Conservation (phyloP, 495 filamentous ascomycete species). For the Schizothecium vesticola region DNA sequence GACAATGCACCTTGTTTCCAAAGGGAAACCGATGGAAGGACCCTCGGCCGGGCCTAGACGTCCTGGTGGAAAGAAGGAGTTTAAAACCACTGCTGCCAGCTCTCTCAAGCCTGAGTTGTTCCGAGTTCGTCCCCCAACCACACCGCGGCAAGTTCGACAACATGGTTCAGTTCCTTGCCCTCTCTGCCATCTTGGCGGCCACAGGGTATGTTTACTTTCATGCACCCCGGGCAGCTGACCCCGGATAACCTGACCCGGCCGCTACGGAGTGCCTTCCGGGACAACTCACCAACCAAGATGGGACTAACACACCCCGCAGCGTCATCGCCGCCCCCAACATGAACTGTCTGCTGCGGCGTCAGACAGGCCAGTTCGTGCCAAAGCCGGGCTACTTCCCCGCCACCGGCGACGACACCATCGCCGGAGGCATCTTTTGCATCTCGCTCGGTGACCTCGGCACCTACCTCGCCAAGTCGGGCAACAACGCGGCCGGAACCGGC, state of each 20-base stretch:
- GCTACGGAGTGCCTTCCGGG: background rate
- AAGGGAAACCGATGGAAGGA: background rate
- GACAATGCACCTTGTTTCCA: background rate
- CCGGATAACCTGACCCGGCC: background rate
- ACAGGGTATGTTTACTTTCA: background rate
- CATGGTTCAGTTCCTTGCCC: background rate
- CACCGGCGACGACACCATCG: conserved; percentile 23
- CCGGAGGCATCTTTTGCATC: conserved; percentile 24
- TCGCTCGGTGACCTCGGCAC: conserved; percentile 8
- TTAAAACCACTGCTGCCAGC: background rate
- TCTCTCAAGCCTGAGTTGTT: background rate
- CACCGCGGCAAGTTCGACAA: background rate
- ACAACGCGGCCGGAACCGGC: conserved; percentile 13
- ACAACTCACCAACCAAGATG: background rate
- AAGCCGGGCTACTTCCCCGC: conserved; percentile 14
- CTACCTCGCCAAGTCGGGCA: conserved; percentile 11
- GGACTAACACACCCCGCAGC: background rate
- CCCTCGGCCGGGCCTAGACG: background rate
- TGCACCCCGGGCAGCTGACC: background rate
- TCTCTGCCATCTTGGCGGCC: background rate
- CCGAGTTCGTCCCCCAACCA: background rate
- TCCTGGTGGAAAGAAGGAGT: background rate
- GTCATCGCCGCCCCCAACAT: background rate
- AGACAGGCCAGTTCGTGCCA: conserved; percentile 14
- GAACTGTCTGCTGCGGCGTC: background rate